Evolutionary conservation across 371 early-diverging fungal species (phyloP), one percentile per base, ranked within the genome.

Genomic region (Capillidium rhysosporum): DNA sequence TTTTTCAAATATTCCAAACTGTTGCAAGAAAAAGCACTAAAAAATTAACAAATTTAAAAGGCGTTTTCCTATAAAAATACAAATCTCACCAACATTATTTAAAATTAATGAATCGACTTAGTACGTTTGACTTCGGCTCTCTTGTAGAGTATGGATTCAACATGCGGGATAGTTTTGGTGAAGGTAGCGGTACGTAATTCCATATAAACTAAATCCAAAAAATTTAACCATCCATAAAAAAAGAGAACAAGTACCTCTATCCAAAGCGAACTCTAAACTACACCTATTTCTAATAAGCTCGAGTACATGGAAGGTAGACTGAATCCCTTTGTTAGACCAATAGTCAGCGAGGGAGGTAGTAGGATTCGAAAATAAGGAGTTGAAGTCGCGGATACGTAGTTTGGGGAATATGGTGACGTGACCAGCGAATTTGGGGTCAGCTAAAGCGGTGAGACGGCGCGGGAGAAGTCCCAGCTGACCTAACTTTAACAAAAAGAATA

Each of bases 241-340:
- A 26, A 14, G 1, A 46, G 10, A 29, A 38, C 29, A 53, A 23
- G 53, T 49, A 58, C 62, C 29, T 56, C 67, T 59, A 52, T 85
- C 79, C n/a, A 89, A 58, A 12, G 77, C 80, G 14, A 83, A 56
- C 60, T 89, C 90, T 56, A 87, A 73, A 63, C 67, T 71, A 44
- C 77, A 77, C n/a, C 90, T 64, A 49, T 79, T 75, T 30, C 69
- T 64, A 54, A 87, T 83, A 62, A 82, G 65, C 1, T 79, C 67
- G 20, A 89, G 56, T 48, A 76, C 65, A 3, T 86, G 90, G 87
- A 88, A 89, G 0, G 88, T 85, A 0, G 86, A 79, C 48, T 75
- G 72, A 58, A 85, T 83, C 25, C 90, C 90, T 59, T 86, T 84
- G 12, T 69, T 51, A 45, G 85, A 77, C 87, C 87, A 86, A 59